A percentile compares a stretch with the other conserved stretches of the same genome.
These are phyloP conservation scores for Corymbia maculata DNA, from an alignment of 345 rosid genomes.

Conservation along the genomic window DNA sequence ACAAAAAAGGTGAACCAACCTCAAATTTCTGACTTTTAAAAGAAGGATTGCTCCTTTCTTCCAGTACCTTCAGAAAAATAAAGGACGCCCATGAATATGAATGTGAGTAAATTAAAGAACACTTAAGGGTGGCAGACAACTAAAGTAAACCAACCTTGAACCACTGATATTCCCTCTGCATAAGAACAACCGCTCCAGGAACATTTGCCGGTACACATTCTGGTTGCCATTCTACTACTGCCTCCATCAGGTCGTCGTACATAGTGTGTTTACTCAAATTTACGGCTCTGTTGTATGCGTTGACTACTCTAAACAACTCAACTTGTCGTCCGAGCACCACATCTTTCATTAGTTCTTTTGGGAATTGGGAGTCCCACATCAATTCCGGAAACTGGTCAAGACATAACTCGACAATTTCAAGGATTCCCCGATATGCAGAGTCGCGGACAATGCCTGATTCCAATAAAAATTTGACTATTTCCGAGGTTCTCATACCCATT, in stretches of 20 bases:
- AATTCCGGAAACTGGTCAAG: background rate
- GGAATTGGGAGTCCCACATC: background rate
- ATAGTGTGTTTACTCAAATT: background rate
- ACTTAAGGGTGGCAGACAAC: background rate
- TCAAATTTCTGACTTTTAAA: no score
- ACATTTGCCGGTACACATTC: background rate
- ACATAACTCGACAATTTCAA: background rate
- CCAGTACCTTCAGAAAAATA: no score
- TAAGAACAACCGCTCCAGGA: background rate
- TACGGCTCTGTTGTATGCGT: background rate
- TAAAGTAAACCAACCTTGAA: background rate
- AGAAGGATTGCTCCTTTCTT: no score
- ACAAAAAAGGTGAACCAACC: no score
- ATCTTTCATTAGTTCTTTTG: background rate
- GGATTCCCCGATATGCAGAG: background rate
- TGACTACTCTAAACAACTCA: background rate
- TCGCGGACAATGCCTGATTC: background rate
- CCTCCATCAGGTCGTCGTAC: background rate
- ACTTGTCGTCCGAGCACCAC: background rate
- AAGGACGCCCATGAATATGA: background rate
- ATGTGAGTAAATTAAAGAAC: background rate
- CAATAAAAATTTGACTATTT: background rate
- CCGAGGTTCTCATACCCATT: background rate
- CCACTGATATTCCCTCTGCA: background rate
- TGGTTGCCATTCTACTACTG: background rate